Evolutionary conservation across 495 filamentous ascomycete species (phyloP), one percentile per base, ranked within the genome.

Genomic region (Talaromyces liani): DNA sequence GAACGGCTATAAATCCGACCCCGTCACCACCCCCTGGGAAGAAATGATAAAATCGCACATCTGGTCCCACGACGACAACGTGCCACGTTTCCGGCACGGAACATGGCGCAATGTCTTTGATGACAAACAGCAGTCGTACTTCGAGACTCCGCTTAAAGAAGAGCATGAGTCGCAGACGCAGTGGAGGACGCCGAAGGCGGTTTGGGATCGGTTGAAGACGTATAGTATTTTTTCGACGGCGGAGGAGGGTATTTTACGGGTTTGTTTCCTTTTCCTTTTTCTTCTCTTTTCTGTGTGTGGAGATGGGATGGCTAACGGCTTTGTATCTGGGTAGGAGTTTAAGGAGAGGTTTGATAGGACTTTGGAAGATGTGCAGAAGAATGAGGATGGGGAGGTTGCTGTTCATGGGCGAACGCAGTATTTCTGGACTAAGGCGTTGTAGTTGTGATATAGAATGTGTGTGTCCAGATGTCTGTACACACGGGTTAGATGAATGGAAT

Each of bases 171-270:
- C 68, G 29, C 78, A 71, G 71, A 81, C 76, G 4, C 74, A 84
- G 7, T 86, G 77, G 75, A 64, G 85, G 6, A 73, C 59, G 39
- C 73, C 77, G 62, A 78, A 85, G 56, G 84, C 75, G 51, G 65
- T 89, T 57, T 87, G 83, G 82, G 73, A 75, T 49, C 71, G 85
- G 60, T 77, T 83, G 55, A 78, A 71, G 22, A 89, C 85, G 12
- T 70, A 88, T 29, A 87, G 82, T 58, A 85, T 88, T 60, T 82
- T 88, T 61, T 80, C 82, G 4, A 77, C 83, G 45, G 66, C 86
- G 25, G 67, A 80, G 55, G 82, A 71, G 3, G 73, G 78, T 62
- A 75, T 80, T 41, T 76, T 79, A 61, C 78, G 76, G 65, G 79
- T 82, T 64, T 74, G 73, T 24, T 71, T n/a, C n/a, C n/a, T n/a